Percentiles rank a stretch among this genome's conserved stretches.
These are phyloP conservation scores for Fusarium equiseti DNA, from an alignment of 2,329 filamentous ascomycete genomes.

Conservation along the genomic window DNA sequence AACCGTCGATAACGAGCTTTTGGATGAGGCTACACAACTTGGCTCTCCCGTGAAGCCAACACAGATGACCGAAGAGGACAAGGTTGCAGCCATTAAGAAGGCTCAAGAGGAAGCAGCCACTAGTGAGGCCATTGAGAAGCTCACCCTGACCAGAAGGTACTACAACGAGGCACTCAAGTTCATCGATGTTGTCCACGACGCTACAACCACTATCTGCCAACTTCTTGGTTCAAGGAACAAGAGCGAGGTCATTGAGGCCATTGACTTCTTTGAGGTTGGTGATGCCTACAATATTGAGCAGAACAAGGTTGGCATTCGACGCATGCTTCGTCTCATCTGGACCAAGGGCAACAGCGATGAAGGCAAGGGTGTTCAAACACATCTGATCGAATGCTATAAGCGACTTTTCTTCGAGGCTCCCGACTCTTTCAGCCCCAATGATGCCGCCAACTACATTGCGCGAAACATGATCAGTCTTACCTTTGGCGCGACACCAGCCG, in stretches of 20 bases:
- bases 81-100: slow-evolving; percentile 78
- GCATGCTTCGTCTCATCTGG: slow-evolving; percentile 98
- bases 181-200: slow-evolving; percentile 89
- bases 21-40: slow-evolving; percentile 90
- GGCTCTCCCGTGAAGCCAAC: slow-evolving; percentile 75
- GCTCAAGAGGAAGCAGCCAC: slow-evolving; percentile 89
- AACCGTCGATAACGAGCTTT: slow-evolving; percentile 79
- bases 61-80: slow-evolving; percentile 83
- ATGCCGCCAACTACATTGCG: slow-evolving; percentile 94
- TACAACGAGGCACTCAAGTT: slow-evolving; percentile 95
- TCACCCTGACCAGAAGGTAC: slow-evolving; percentile 89
- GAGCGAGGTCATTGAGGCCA: slow-evolving; percentile 97
- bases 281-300: slow-evolving; percentile 97
- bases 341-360: slow-evolving; percentile 99
- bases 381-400: slow-evolving; percentile 97
- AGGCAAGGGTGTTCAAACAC: slow-evolving; percentile 96
- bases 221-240: slow-evolving; percentile 95
- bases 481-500: slow-evolving; percentile 93
- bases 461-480: slow-evolving; percentile 99
- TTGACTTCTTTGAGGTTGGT: slow-evolving; percentile 96
- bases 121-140: slow-evolving; percentile 86
- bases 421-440: slow-evolving; percentile 86
- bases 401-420: slow-evolving; percentile 96
- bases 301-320: slow-evolving; percentile 89
- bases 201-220: slow-evolving; percentile 84